Evolutionary conservation across 345 rosid genomes (phyloP), one percentile per base, ranked within the genome.

Genomic region (Citrus maxima): DNA sequence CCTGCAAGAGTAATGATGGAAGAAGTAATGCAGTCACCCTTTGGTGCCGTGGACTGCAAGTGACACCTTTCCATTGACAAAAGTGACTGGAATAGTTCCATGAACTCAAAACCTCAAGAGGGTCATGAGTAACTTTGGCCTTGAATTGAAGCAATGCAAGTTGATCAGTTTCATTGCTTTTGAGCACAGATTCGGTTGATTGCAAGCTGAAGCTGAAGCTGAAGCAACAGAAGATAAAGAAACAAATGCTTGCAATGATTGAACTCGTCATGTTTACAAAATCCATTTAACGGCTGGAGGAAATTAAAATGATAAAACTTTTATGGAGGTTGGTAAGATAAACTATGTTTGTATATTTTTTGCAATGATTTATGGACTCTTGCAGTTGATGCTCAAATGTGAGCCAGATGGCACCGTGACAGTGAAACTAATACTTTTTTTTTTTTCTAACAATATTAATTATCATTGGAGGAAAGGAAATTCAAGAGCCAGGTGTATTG

Each of bases 101-200:
- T 4, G 67, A 62, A 4, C 67, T 62, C 19, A 27, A 27, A 62
- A 62, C 16, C 67, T 28, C 21, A 13, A 62, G 67, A 62, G 67
- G 67, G 28, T 62, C 67, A 28, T 12, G 67, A 13, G 22, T 63
- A 14, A 63, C 1, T 30, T 63, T 63, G 18, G 21, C 67, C 67
- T 63, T 28, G 67, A 63, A 63, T 38, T 68, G 12, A 38, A 68
- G 55, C 72, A 68, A 68, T 13, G 72, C 72, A 40, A 40, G 72
- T 68, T 40, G 4, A 67, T 68, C 72, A 24, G 72, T 68, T 68
- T 68, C 72, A n/a, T 12, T 68, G 25, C 21, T 2, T 67, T 24
- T 67, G 54, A 40, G 55, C 28, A 38, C 4, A 68, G 2, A 19
- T 40, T 68, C 6, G 51, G 51, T 46, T n/a, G 34, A 38, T 0